Evolutionary conservation across 1,284 basidiomycete genomes (phyloP), one percentile per base, ranked within the genome.

Genomic region (Ustilago xerochloae): DNA sequence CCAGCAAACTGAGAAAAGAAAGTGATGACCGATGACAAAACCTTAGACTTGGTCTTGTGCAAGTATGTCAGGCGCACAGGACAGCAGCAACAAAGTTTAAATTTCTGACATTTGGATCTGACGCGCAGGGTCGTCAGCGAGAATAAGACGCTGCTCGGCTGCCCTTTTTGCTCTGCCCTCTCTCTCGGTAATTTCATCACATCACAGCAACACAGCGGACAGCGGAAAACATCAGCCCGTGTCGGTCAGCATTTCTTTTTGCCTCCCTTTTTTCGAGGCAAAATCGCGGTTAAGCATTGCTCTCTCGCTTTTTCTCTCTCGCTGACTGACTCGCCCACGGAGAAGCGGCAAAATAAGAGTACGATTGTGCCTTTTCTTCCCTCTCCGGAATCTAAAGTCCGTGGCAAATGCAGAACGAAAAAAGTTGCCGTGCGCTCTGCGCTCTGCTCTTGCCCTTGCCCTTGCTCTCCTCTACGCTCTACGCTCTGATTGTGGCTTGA

Each of bases 341-440:
- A 45, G 43, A 18, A 56, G 41, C 39, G 39, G 45, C 22, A 33
- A 35, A 26, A 10, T n/a, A n/a, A n/a, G n/a, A n/a, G n/a, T n/a
- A n/a, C n/a, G n/a, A 20, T 33, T 46, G 7, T 13, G 20, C 29
- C 56, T 36, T n/a, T 15, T 28, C 4, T 13, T 13, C 41, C 15
- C 36, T 33, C 10, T 24, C 33, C 45, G 35, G 36, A 54, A 20
- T 26, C 59, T 62, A 62, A 62, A 62, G 59, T 62, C 59, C 59
- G 59, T 54, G 59, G 51, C 59, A 32, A 47, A 33, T 7, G 16
- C 6, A 30, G 18, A 45, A 26, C 15, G 9, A 45, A 45, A 18
- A 46, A 46, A 38, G 46, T 48, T 28, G 46, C 29, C 28, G 38
- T 36, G 35, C 18, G 35, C 18, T 12, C 13, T 13, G 15, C 18